Conservation (phyloP, 1,284 basidiomycete genomes). For the Calocybe gambosa region DNA sequence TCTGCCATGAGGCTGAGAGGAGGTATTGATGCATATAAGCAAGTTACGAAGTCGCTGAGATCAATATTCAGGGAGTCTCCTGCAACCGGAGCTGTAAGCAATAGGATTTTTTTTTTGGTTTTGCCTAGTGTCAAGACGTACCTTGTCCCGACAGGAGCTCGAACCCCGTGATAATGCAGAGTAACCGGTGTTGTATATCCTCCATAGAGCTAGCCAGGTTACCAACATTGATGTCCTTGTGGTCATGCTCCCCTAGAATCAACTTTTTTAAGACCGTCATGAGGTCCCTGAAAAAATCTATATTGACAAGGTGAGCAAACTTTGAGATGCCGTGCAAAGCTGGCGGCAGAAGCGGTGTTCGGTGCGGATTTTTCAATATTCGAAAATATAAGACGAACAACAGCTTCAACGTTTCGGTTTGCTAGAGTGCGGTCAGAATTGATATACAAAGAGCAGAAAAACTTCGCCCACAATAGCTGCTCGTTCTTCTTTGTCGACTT, state of each 20-base stretch:
- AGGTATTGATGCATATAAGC: constrained; percentile 67
- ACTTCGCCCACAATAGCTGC: constrained; percentile 61
- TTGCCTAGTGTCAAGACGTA: constrained; percentile 23
- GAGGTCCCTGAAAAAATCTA: constrained; percentile 98
- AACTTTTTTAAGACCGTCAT: constrained; percentile 82
- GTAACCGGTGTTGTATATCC: constrained; percentile 61
- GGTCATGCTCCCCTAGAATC: constrained; percentile 48
- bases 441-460: constrained; percentile 8
- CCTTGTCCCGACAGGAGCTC: constrained; percentile 96
- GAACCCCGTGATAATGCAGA: constrained; percentile 93
- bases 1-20: constrained; percentile 50
- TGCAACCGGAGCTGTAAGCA: constrained; percentile 25
- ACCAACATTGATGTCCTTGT: constrained; percentile 32
- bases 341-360: constrained; percentile 78
- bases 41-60: constrained; percentile 81
- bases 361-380: constrained; percentile 85
- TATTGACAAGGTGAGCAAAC: constrained; percentile 95
- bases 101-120: not conserved
- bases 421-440: constrained; percentile 41
- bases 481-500: constrained; percentile 90
- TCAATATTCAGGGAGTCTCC: constrained; percentile 96
- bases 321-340: constrained; percentile 90
- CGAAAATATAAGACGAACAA: constrained; percentile 98
- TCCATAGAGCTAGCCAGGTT: constrained; percentile 20
- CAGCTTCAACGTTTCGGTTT: constrained; percentile 97